Evolutionary conservation across 805 yeast genomes (phyloP), one percentile per base, ranked within the genome.

Genomic region (Clavispora asparagi): DNA sequence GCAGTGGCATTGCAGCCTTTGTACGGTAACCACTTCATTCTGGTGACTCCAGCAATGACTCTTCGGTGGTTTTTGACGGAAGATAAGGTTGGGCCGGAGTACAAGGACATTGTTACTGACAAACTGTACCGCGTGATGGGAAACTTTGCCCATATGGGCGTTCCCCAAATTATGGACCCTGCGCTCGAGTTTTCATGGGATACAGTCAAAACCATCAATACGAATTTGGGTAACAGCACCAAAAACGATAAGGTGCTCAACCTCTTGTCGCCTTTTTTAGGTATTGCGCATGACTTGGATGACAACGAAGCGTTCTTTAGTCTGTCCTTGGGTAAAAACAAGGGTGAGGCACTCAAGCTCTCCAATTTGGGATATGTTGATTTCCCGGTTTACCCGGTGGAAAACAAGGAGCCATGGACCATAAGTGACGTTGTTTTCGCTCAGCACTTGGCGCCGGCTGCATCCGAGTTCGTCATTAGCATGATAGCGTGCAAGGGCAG

Each of bases 341-440:
- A 63, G 46, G 59, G 55, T 1, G 76, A 70, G 42, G 48, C 68
- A 0, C 43, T 59, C 17, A 70, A 70, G 45, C 42, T 67, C 39
- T 70, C 74, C 16, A 70, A 70, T 46, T 55, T 70, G 47, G 76
- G 76, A 1, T 48, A 59, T 7, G 54, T 61, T 8, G 58, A 56
- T 6, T 40, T 56, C n/a, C 64, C 68, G 1, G 48, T 43, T 1
- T 51, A 51, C 39, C 47, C 48, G 5, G 39, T 40, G 19, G 35
- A 17, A 0, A 29, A 26, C 3, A 44, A 45, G 0, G 43, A 48
- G 1, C 46, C 51, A 5, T 65, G 68, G 71, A 59, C 57, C 0
- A 56, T 70, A 14, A 56, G 50, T 3, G 61, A 68, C 42, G 42
- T 68, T 50, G 52, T 65, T 3, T 70, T 70, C 48, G 60, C 70